A percentile compares a stretch with the other conserved stretches of the same genome.
These are phyloP conservation scores for Aspergillus fumigatiaffinis DNA, from an alignment of 2,329 filamentous ascomycete genomes.

Conservation along the genomic window DNA sequence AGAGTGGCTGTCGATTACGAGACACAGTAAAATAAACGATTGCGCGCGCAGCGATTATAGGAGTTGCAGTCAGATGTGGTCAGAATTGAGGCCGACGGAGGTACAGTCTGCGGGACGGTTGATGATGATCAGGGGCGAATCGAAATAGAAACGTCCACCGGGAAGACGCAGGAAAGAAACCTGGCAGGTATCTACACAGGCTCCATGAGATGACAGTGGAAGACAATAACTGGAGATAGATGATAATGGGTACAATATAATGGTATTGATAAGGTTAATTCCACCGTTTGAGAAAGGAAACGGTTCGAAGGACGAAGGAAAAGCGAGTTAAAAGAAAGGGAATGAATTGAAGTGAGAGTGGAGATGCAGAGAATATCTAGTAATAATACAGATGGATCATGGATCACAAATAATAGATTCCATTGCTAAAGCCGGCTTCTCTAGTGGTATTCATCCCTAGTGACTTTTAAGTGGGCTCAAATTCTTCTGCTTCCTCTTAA, in stretches of 20 bases:
- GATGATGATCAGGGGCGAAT: background rate
- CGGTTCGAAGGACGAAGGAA: conserved; percentile 7
- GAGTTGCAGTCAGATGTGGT: background rate
- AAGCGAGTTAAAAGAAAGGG: conserved; percentile 5
- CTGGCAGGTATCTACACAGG: background rate
- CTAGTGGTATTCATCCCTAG: background rate
- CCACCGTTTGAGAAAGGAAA: background rate
- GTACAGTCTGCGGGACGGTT: conserved; percentile 6
- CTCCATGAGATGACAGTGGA: conserved; percentile 5
- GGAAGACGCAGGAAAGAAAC: background rate
- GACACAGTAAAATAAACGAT: background rate
- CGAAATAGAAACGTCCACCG: background rate
- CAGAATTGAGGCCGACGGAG: conserved; percentile 1
- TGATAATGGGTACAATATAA: conserved; percentile 3
- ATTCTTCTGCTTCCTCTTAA: background rate
- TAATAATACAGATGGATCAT: background rate
- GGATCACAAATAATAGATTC: background rate
- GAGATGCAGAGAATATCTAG: conserved; percentile 12
- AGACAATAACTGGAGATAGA: background rate
- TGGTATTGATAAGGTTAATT: background rate
- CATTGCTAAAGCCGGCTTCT: background rate
- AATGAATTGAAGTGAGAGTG: conserved; percentile 18
- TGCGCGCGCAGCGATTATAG: background rate
- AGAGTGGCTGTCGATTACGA: conserved; percentile 1
- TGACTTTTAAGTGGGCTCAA: background rate